These are phyloP conservation scores for Neofusicoccum sp. DNA, from an alignment of 2,329 filamentous ascomycete genomes.

Conservation along the genomic window DNA sequence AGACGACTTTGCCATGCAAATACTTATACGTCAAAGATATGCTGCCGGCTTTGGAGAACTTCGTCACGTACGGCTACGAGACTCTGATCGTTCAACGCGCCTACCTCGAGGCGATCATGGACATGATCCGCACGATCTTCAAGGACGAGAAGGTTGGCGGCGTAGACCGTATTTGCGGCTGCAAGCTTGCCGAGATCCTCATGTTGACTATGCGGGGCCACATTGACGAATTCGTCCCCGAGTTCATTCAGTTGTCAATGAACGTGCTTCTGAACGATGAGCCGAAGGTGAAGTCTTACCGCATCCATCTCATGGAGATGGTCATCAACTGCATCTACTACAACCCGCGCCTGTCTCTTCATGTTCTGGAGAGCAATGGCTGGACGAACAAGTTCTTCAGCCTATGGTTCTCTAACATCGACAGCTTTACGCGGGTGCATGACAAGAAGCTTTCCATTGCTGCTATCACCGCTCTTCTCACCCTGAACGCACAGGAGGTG, in stretches of 20 bases:
- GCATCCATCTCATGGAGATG: conserved; percentile 97
- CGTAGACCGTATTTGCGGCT: conserved; percentile 93
- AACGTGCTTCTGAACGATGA: conserved; percentile 71
- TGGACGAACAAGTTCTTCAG: conserved; percentile 99
- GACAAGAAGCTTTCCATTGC: conserved; percentile 99
- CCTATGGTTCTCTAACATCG: conserved; percentile 95
- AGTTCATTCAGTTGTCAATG: conserved; percentile 91
- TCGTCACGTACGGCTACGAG: conserved; percentile 85
- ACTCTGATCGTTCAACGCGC: conserved; percentile 78
- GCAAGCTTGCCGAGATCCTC: conserved; percentile 94
- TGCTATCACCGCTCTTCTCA: conserved; percentile 83
- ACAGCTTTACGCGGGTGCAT: conserved; percentile 88
- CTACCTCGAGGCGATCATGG: conserved; percentile 83
- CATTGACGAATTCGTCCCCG: conserved; percentile 82
- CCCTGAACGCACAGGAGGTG: conserved; percentile 74
- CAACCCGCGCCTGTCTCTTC: conserved; percentile 80
- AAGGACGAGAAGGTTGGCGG: conserved; percentile 86
- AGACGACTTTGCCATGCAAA: not conserved
- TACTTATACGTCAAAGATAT: conserved; percentile 60
- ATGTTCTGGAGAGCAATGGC: conserved; percentile 82
- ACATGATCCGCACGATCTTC: conserved; percentile 96
- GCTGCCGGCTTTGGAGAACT: conserved; percentile 97
- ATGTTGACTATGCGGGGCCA: conserved; percentile 91
- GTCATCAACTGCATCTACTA: conserved; percentile 98
- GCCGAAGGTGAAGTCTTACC: conserved; percentile 86